Percentiles rank a stretch among this genome's conserved stretches.
These are phyloP conservation scores for Candida methanosorbosa DNA, from an alignment of 805 yeast species.

Conservation along the genomic window DNA sequence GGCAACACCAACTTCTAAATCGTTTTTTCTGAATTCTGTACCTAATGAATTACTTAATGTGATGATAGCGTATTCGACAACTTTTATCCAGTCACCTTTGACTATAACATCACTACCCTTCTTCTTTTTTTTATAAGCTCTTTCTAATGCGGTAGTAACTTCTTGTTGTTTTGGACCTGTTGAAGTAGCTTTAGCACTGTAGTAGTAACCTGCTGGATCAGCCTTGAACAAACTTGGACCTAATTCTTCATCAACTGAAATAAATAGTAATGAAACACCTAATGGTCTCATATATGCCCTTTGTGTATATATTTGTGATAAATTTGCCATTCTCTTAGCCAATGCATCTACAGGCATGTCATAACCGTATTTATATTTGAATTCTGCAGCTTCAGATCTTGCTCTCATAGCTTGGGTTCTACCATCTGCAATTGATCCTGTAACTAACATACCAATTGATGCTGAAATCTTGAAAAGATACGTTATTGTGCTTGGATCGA, in stretches of 20 bases:
- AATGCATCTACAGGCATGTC: constrained; percentile 93
- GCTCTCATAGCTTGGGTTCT: constrained; percentile 86
- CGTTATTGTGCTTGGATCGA: constrained; percentile 81
- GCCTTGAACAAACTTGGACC: constrained; percentile 90
- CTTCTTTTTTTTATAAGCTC: constrained; percentile 65
- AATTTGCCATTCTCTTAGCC: constrained; percentile 91
- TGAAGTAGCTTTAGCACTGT: constrained; percentile 85
- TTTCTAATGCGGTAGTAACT: constrained; percentile 81
- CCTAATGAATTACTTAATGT: constrained; percentile 81
- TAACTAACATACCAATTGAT: constrained; percentile 80
- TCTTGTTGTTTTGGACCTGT: constrained; percentile 98
- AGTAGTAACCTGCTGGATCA: constrained; percentile 96
- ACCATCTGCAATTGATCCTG: constrained; percentile 96
- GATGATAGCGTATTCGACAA: constrained; percentile 83
- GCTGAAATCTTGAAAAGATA: constrained; percentile 79
- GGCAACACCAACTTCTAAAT: constrained; percentile 89
- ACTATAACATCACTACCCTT: constrained; percentile 38
- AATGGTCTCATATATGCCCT: constrained; percentile 98
- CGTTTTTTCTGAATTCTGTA: constrained; percentile 90
- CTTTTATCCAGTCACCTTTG: constrained; percentile 79
- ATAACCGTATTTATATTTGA: constrained; percentile 88
- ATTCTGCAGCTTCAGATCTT: constrained; percentile 92
- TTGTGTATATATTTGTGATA: constrained; percentile 93
- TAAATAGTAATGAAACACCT: constrained; percentile 87
- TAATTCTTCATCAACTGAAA: constrained; percentile 78